Percentiles rank a stretch among this genome's conserved stretches.
These are phyloP conservation scores for Dendryphion nanum DNA, from an alignment of 2,329 filamentous ascomycete species.

Conservation along the genomic window DNA sequence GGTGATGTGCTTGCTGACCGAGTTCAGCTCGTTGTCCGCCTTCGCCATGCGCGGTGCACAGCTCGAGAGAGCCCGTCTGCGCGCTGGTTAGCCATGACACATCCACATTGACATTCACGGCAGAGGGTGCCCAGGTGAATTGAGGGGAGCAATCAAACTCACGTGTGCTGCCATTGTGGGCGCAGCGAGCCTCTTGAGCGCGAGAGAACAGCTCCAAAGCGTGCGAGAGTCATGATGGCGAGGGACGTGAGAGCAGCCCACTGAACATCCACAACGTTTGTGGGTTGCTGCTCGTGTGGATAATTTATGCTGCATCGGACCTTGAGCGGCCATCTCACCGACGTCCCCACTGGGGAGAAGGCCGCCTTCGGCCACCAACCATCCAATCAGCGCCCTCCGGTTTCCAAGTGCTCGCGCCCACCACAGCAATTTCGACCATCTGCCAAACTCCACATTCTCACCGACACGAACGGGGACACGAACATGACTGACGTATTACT, in stretches of 20 bases:
- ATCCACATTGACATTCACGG: too few relatives aligned
- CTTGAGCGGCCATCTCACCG: slow-evolving; percentile 16
- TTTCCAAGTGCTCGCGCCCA: too few relatives aligned
- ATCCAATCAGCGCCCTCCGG: slow-evolving; percentile 18
- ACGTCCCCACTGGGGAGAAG: slow-evolving; percentile 20
- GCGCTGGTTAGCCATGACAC: slow-evolving; percentile 13
- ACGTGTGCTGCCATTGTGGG: slow-evolving; percentile 34
- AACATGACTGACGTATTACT: too few relatives aligned
- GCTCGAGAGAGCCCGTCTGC: slow-evolving; percentile 36
- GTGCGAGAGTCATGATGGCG: slow-evolving; percentile 33
- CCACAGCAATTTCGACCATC: too few relatives aligned
- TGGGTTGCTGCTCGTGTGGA: slow-evolving; percentile 10
- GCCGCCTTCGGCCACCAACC: slow-evolving; percentile 6
- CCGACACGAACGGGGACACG: slow-evolving; percentile 1
- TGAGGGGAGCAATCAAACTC: slow-evolving; percentile 9
- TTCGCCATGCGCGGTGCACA: slow-evolving; percentile 27
- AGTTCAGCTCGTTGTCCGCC: slow-evolving; percentile 59
- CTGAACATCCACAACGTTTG: slow-evolving; percentile 7
- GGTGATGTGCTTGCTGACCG: slow-evolving; percentile 79
- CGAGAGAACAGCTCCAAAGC: slow-evolving; percentile 32
- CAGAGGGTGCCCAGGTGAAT: too few relatives aligned
- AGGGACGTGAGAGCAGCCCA: too few relatives aligned
- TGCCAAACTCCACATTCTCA: not conserved
- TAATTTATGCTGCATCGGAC: slow-evolving; percentile 29
- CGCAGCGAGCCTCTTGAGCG: slow-evolving; percentile 30